Evolutionary conservation across 495 filamentous ascomycete genomes (phyloP).

Genomic region (Cercophora sp.): DNA sequence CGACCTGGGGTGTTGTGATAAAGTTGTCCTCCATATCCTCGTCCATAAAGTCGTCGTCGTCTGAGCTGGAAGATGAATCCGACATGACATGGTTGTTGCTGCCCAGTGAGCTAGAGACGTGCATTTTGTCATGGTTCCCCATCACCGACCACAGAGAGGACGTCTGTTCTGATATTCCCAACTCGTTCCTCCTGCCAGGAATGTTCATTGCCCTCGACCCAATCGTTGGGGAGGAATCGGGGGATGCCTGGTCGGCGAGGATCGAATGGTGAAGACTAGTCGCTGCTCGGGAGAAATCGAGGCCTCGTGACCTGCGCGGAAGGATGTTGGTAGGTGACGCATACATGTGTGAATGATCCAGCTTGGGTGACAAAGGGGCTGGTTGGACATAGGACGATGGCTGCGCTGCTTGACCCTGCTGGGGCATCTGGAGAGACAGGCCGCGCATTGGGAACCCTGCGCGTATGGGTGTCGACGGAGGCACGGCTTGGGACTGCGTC

Average conservation of each 20-base stretch:
- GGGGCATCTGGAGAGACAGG: slow-evolving; percentile 71
- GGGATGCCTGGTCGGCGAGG: slow-evolving; percentile 81
- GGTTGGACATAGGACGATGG: slow-evolving; percentile 54
- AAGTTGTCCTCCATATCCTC: slow-evolving; percentile 76
- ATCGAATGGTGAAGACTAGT: slow-evolving; percentile 96
- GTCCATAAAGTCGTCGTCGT: slow-evolving; percentile 75
- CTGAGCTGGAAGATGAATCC: slow-evolving; percentile 73
- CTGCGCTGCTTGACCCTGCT: slow-evolving; percentile 42
- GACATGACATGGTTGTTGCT: slow-evolving; percentile 76
- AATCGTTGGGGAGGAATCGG: slow-evolving; percentile 89
- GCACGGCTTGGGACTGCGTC: slow-evolving; percentile 10
- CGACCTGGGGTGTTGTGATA: slow-evolving; percentile 62
- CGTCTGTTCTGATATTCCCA: slow-evolving; percentile 33
- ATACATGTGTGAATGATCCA: slow-evolving; percentile 78
- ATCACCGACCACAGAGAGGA: slow-evolving; percentile 45
- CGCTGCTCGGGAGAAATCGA: slow-evolving; percentile 90
- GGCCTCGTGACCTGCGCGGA: slow-evolving; percentile 76
- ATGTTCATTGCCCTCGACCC: slow-evolving; percentile 74
- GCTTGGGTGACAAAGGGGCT: slow-evolving; percentile 76
- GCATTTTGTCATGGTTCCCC: slow-evolving; percentile 60
- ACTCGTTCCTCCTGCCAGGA: slow-evolving; percentile 45
- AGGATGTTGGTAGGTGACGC: slow-evolving; percentile 74
- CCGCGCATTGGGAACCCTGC: slow-evolving; percentile 55
- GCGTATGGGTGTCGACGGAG: slow-evolving; percentile 51
- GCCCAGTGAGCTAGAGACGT: slow-evolving; percentile 78